Conservation (phyloP, 1,284 basidiomycete genomes). For the Cystobasidium slooffiae region DNA sequence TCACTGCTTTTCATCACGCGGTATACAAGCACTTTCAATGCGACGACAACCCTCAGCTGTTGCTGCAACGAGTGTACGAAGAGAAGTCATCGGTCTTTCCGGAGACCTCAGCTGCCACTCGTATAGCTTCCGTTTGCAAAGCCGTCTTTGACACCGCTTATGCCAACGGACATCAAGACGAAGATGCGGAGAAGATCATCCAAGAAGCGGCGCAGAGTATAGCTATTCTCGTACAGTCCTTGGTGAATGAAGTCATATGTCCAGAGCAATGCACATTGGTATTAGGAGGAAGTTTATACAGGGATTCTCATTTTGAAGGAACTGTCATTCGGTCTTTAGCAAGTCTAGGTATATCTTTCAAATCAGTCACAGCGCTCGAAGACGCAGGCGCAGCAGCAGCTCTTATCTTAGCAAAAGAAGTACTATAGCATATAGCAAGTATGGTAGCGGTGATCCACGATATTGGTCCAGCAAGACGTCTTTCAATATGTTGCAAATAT, state of each 20-base stretch:
- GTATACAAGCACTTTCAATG: conserved; percentile 37
- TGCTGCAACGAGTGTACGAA: conserved; percentile 35
- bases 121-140: conserved; percentile 35
- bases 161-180: conserved; percentile 8
- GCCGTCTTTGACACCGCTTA: conserved; percentile 20
- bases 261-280: conserved; percentile 27
- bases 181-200: conserved; percentile 21
- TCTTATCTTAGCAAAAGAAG: conserved; percentile 23
- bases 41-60: conserved; percentile 30
- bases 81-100: conserved; percentile 7
- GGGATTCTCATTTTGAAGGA: conserved; percentile 8
- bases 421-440: conserved; percentile 3
- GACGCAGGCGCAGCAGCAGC: conserved; percentile 37
- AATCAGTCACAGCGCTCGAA: conserved; percentile 8
- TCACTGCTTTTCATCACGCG: conserved; percentile 24
- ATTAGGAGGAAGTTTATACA: conserved; percentile 38
- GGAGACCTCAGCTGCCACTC: conserved; percentile 7
- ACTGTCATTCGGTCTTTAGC: not conserved
- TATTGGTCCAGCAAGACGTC: not conserved
- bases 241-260: not conserved
- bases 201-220: conserved; percentile 1
- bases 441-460: not conserved
- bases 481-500: not conserved
- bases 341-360: not conserved
- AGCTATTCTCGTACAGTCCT: conserved; percentile 2